Base-by-base conservation (phyloP, 352 stramenopile genomes). In the Pythium angustatum region DNA sequence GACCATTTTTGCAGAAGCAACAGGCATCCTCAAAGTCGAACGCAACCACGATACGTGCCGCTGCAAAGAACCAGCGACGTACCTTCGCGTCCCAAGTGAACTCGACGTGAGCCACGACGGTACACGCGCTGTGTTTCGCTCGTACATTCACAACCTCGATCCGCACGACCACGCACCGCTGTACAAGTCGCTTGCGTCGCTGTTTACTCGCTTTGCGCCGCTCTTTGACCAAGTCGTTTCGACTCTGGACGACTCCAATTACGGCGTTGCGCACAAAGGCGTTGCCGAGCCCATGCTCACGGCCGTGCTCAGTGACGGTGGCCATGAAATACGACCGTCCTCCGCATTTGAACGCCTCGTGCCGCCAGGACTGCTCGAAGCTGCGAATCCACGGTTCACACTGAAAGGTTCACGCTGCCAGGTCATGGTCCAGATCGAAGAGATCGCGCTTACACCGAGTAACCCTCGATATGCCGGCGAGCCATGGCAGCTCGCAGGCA, bases 131-230 rank as follows among this genome's bases (percentile, higher is more conserved):
- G 36, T 2, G 10, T 54, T 66, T 12, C 59, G 26, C 19, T 45
- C 59, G n/a, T 66, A 66, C n/a, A 60, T 66, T n/a, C 54, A 66
- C 62, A 77, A 77, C 41, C 47, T 79, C 26, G 65, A 77, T 28
- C 72, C 72, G 22, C 47, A 53, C 3, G 17, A 12, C 1, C 56
- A 69, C 26, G 49, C 33, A 2, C 26, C 9, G 0, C 17, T 76
- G 43, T 78, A 78, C 58, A 5, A 61, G 2, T 58, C 50, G 15
- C 36, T 79, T 22, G 40, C 9, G 10, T 3, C 4, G 15, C 55
- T 77, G 15, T 77, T 79, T 30, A 36, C 28, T 10, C 19, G 34
- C 2, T 64, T 75, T 47, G 34, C 75, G 2, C 72, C 72, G 21
- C 33, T 75, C 2, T 77, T 79, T 71, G 69, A 77, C n/a, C 24